phyloP scores from a whole-genome alignment of 352 stramenopile genomes.

The Phytophthora colocasiae region DNA sequence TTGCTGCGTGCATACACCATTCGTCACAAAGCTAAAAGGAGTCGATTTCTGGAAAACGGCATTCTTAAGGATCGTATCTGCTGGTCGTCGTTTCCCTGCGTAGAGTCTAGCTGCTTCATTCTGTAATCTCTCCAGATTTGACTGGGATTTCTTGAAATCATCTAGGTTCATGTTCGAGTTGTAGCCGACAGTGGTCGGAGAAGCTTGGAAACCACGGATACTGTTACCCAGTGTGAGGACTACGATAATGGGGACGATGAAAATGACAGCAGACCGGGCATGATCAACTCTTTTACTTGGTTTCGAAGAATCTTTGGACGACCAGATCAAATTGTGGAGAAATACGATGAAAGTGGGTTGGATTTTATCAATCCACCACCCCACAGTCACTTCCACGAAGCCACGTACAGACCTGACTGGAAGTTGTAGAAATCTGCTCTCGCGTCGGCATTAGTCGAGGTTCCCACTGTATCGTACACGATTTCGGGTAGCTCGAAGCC shows the following conservation, averaged over 20 bases:
- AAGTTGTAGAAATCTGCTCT: constrained; percentile 39
- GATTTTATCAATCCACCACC: constrained; percentile 46
- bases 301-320: constrained; percentile 11
- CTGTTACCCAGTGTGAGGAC: constrained; percentile 56
- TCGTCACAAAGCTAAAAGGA: constrained; percentile 44
- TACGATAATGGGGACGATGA: constrained; percentile 33
- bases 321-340: constrained; percentile 57
- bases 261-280: too few relatives aligned
- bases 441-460: constrained; percentile 37
- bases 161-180: constrained; percentile 48
- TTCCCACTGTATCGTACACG: constrained; percentile 45
- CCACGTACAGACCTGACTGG: constrained; percentile 50
- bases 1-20: constrained; percentile 36
- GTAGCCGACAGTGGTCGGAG: constrained; percentile 55
- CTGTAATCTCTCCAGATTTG: constrained; percentile 38
- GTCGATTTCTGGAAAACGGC: constrained; percentile 33
- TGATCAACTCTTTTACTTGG: constrained; percentile 10
- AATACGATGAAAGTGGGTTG: constrained; percentile 50
- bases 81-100: constrained; percentile 25
- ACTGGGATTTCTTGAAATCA: constrained; percentile 49
- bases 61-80: constrained; percentile 54
- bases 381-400: constrained; percentile 51
- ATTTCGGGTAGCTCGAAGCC: constrained; percentile 39
- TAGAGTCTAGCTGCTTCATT: constrained; percentile 9
- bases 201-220: constrained; percentile 52